Conservation (phyloP, 305 asterid genomes). For the Withania somnifera region DNA sequence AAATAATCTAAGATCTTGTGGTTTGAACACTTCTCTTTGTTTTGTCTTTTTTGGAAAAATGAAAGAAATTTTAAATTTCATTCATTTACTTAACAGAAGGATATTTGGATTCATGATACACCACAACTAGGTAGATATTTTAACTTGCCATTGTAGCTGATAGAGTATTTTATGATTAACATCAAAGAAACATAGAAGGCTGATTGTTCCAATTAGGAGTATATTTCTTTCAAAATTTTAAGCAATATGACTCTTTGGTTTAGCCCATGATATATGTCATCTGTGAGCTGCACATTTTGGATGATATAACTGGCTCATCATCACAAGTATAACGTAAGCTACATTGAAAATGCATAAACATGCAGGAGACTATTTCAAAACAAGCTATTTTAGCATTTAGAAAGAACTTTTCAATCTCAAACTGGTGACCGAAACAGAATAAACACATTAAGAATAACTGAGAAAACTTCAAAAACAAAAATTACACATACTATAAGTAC, state of each 20-base stretch:
- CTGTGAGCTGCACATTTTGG: background rate
- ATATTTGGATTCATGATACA: background rate
- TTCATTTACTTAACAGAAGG: background rate
- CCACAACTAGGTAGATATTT: background rate
- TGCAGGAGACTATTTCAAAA: background rate
- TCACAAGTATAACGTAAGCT: background rate
- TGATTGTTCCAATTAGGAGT: background rate
- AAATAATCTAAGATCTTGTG: background rate
- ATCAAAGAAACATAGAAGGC: background rate
- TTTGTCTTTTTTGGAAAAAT: background rate
- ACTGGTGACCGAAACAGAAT: background rate
- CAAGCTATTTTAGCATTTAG: background rate
- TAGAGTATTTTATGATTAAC: background rate
- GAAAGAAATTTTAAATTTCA: background rate
- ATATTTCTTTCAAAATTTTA: background rate
- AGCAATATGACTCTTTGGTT: background rate
- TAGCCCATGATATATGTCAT: background rate
- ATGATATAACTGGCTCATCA: background rate
- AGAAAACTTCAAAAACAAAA: background rate
- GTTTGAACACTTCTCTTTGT: background rate
- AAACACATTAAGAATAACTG: background rate
- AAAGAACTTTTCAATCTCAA: background rate
- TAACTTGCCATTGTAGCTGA: background rate
- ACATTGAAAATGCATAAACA: background rate
- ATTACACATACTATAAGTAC: background rate